A percentile compares a stretch with the other conserved stretches of the same genome.
Conservation (phyloP, 2,329 filamentous ascomycete species). For the Scytalidium sp. region DNA sequence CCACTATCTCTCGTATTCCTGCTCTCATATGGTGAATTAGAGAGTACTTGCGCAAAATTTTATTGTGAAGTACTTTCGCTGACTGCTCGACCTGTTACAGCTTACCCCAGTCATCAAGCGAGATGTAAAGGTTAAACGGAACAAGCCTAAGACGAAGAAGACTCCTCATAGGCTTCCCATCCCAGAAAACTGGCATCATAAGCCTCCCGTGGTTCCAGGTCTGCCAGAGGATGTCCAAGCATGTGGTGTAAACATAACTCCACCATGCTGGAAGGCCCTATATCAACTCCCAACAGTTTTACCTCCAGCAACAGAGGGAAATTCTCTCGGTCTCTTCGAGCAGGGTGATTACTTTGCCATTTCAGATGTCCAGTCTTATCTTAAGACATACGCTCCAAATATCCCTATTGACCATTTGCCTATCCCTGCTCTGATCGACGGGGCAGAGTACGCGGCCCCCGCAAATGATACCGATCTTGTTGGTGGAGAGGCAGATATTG, state of each 20-base stretch:
- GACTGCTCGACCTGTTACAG: constrained; percentile 16
- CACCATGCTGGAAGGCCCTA: no score
- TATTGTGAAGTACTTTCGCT: background rate
- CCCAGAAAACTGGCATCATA: no score
- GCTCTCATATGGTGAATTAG: no score
- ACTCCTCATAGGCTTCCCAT: no score
- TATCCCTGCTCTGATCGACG: constrained; percentile 13
- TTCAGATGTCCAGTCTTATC: constrained; percentile 11
- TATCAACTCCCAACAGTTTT: constrained; percentile 1
- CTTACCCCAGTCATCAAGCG: constrained; percentile 15
- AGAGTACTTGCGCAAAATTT: no score
- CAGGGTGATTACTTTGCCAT: constrained; percentile 12
- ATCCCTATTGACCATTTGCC: constrained; percentile 15
- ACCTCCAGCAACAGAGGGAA: constrained; percentile 6
- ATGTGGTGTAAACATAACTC: background rate
- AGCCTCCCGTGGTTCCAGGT: no score
- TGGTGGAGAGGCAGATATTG: constrained; percentile 14
- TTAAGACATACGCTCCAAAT: constrained; percentile 8
- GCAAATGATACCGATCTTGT: constrained; percentile 5
- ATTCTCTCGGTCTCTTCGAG: constrained; percentile 16
- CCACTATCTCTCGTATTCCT: no score
- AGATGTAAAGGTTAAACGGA: constrained; percentile 9
- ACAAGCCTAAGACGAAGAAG: no score
- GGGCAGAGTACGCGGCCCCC: constrained; percentile 10
- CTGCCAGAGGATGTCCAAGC: background rate